Evolutionary conservation across 306 rosid species (phyloP).

Genomic region (Chamaecrista fasciculata): DNA sequence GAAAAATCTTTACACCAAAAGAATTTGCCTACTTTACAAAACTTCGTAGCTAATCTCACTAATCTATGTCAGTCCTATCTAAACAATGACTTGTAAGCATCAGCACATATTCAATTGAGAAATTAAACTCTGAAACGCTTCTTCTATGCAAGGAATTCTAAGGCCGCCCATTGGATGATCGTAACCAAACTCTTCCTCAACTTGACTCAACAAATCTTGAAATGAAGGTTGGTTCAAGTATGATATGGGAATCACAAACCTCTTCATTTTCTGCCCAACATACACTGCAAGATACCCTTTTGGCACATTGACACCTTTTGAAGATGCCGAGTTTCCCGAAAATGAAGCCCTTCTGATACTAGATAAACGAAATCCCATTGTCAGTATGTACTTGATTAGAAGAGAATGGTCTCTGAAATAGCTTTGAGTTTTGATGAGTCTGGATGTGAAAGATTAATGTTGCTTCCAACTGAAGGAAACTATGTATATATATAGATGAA

Average conservation of each 20-base stretch:
- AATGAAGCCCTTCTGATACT: conserved; percentile 9
- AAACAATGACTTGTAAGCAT: not conserved
- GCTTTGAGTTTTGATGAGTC: conserved; percentile 5
- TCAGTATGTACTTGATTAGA: not conserved
- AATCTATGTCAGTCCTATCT: not conserved
- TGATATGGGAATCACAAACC: conserved; percentile 43
- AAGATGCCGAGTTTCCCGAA: not conserved
- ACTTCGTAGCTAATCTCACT: not conserved
- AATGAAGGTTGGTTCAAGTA: conserved; percentile 33
- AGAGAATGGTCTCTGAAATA: not conserved
- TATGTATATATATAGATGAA: conserved; percentile 33
- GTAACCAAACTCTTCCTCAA: conserved; percentile 43
- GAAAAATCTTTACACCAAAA: not conserved
- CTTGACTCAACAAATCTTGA: conserved; percentile 32
- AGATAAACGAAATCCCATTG: conserved; percentile 34
- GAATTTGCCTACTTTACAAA: not conserved
- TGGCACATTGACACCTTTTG: conserved; percentile 27
- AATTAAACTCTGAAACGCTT: conserved; percentile 9
- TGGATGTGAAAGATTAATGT: conserved; percentile 15
- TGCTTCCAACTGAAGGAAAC: conserved; percentile 11
- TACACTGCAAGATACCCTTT: conserved; percentile 52
- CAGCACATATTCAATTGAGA: conserved; percentile 15
- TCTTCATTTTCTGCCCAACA: conserved; percentile 44
- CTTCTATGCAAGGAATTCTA: conserved; percentile 45
- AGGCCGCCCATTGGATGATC: conserved; percentile 52